Evolutionary conservation across 2,329 filamentous ascomycete genomes (phyloP), one percentile per base, ranked within the genome.

Genomic region (Xylaria sp.): DNA sequence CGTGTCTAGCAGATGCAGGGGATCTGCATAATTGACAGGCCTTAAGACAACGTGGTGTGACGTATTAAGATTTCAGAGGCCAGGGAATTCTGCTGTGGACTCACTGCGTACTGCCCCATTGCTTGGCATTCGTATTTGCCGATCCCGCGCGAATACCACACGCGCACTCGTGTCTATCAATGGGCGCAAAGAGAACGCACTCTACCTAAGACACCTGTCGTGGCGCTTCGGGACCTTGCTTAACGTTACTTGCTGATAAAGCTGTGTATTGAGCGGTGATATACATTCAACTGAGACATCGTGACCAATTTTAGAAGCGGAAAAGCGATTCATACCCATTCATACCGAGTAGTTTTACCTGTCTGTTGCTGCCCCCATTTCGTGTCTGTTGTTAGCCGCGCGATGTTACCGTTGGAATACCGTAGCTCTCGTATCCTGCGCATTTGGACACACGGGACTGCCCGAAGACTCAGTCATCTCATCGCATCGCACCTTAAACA

Each of bases 71-170:
- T 28, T 52, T 58, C 13, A 58, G 54, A 41, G 20, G 20, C 56
- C 18, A 25, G n/a, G 36, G 15, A 23, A 13, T 25, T 51, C n/a
- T 39, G 20, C 41, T 46, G 41, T 13, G 18, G 28, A 5, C 6
- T 3, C 6, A 28, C 28, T 46, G 13, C 5, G 15, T 7, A 46
- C 7, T 46, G 41, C 41, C 5, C 41, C 18, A 36, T 39, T 39
- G 41, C 64, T 71, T 71, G 69, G 70, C 70, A 61, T 63, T 64
- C 61, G 63, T 70, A 70, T 70, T 71, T 62, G 67, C 51, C 63
- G 62, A 73, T 70, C 66, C 9, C 60, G 49, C 23, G 60, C 12
- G 13, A 48, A 48, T 48, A 6, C 28, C 23, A 28, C 8, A 25
- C 8, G 13, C 56, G 12, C 18, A 9, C 39, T 46, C 55, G 41